Base-by-base conservation (phyloP, 2,329 filamentous ascomycete species). In the Coniochaeta hoffmannii region DNA sequence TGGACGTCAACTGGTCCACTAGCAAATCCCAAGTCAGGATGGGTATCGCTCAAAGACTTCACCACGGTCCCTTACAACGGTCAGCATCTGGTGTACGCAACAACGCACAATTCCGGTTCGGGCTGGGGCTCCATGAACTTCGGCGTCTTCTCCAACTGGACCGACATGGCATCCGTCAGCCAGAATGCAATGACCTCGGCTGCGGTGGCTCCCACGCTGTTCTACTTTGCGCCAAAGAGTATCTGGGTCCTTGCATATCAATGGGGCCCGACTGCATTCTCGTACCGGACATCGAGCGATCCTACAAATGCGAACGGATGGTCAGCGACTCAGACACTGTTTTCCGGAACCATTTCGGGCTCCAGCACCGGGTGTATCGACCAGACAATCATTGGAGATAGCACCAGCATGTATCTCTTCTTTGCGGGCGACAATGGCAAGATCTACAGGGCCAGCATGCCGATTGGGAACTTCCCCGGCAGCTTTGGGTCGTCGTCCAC, bases 171-270 rank as follows among this genome's bases (percentile, higher is more conserved):
- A 19, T 69, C 74, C 0, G 79, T 75, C 0, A 68, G 63, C 57
- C 83, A 87, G 68, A 86, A 71, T 58, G 59, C 56, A 1, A 83
- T 82, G 77, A 70, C 32, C 46, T 49, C 56, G 4, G 61, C 57
- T 6, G 67, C 79, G 10, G 81, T 85, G 22, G 83, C 83, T 0
- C 84, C 84, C 1, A 82, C 81, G 0, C 69, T 87, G 50, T 85
- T 87, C 71, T 81, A 77, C 72, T 87, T 86, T 62, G 61, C 64
- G 5, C 84, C 83, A 0, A 86, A 85, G 70, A 73, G 69, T 60
- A 67, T 79, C 59, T 87, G 84, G 84, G 70, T 86, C n/a, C 74
- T 87, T 0, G 79, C 81, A n/a, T 79, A 85, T 63, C 82, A 87
- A 66, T 86, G 82, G 82, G 82, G 82, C 1, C 63, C 78, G 0